A percentile compares a stretch with the other conserved stretches of the same genome.
Evolutionary conservation across 2,329 filamentous ascomycete species (phyloP).

Genomic region (Drechslerella stenobrocha): DNA sequence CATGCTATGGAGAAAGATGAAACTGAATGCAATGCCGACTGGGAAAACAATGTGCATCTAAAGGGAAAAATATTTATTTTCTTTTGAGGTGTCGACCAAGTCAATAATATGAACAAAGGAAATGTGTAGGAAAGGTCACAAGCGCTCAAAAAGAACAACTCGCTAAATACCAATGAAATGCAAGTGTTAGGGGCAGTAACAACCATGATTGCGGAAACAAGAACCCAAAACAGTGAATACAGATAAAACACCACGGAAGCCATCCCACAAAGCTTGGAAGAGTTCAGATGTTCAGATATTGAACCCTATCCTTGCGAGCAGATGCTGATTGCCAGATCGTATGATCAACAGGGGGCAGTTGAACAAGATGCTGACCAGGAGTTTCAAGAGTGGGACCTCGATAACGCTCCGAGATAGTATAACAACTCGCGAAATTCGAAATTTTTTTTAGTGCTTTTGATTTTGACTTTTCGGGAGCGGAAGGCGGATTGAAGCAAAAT

Average conservation of each 20-base stretch:
- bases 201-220: constrained; percentile 31
- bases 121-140: constrained; percentile 39
- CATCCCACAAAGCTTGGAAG: constrained; percentile 7
- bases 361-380: constrained; percentile 29
- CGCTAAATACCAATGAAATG: constrained; percentile 47
- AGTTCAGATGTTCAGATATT: neutral
- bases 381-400: constrained; percentile 24
- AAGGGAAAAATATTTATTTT: constrained; percentile 47
- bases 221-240: constrained; percentile 32
- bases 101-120: constrained; percentile 48
- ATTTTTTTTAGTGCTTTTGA: constrained; percentile 47
- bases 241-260: constrained; percentile 32
- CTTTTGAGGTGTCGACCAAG: constrained; percentile 41
- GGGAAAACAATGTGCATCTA: constrained; percentile 45
- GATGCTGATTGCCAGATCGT: constrained; percentile 29
- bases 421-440: constrained; percentile 42
- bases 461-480: constrained; percentile 24
- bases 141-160: constrained; percentile 43
- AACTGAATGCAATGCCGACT: constrained; percentile 43
- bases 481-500: constrained; percentile 9
- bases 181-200: constrained; percentile 23
- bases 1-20: constrained; percentile 29
- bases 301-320: constrained; percentile 8
- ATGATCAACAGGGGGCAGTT: constrained; percentile 25
- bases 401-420: constrained; percentile 41